Evolutionary conservation across 192 early-diverging fungal species (phyloP).

Genomic region (Coemansia sp.): DNA sequence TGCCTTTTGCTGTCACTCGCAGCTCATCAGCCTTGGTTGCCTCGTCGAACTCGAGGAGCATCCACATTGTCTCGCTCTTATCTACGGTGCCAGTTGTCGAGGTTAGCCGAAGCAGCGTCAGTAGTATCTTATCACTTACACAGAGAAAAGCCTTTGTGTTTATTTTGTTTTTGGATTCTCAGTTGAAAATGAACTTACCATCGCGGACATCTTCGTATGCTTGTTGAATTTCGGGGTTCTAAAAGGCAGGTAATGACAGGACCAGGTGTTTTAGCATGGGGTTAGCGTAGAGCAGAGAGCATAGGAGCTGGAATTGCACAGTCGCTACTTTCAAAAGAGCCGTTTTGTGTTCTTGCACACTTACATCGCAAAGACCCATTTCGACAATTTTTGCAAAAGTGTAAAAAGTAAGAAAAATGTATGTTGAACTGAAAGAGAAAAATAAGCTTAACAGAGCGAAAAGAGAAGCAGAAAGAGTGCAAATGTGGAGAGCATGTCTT

Average conservation of each 20-base stretch:
- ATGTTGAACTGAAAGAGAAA: neutral
- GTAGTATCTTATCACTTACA: neutral
- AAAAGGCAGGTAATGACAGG: constrained; percentile 6
- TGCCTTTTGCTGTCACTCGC: constrained; percentile 45
- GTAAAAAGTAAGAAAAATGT: neutral
- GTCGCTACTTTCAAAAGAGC: neutral
- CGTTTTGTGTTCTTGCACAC: neutral
- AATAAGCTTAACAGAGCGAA: neutral
- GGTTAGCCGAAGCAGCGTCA: neutral
- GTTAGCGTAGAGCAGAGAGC: neutral
- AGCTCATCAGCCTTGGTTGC: constrained; percentile 51
- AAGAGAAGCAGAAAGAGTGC: neutral
- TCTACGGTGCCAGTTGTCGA: constrained; percentile 21
- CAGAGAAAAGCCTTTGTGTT: neutral
- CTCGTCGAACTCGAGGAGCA: constrained; percentile 60
- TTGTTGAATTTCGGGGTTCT: constrained; percentile 51
- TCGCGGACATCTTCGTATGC: constrained; percentile 60
- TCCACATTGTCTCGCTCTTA: constrained; percentile 61
- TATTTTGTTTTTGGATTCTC: neutral
- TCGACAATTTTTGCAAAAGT: neutral
- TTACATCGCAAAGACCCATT: constrained; percentile 24
- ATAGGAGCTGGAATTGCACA: neutral
- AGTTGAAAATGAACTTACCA: constrained; percentile 29
- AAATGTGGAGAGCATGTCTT: neutral
- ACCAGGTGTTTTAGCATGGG: neutral